Conservation (phyloP, 2,329 filamentous ascomycete genomes). For the Aspergillus sp. region DNA sequence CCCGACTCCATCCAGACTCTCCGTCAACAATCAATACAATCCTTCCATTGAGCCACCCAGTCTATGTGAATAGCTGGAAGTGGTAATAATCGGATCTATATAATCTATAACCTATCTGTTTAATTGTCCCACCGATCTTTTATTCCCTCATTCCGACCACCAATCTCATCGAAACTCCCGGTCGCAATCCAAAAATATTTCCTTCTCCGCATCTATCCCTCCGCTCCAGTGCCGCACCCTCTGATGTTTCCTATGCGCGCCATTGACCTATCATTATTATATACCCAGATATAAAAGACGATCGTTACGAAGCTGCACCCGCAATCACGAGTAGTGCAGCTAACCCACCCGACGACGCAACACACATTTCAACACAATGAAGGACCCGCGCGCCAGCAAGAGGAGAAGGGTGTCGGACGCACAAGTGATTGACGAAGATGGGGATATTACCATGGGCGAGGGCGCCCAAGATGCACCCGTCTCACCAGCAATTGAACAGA, state of each 20-base stretch:
- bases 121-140: too few species aligned
- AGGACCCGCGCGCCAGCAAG: slow-evolving; percentile 38
- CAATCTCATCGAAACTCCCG: background rate
- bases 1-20: slow-evolving; percentile 12
- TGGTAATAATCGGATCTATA: background rate
- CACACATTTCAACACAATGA: slow-evolving; percentile 26
- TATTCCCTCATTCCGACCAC: background rate
- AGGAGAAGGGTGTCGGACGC: slow-evolving; percentile 39
- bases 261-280: background rate
- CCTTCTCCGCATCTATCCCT: slow-evolving; percentile 10
- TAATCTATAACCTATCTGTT: too few species aligned
- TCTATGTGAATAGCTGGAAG: background rate
- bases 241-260: background rate
- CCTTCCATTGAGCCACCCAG: background rate
- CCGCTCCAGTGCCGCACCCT: background rate
- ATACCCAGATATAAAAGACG: background rate
- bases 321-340: background rate
- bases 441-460: slow-evolving; percentile 34
- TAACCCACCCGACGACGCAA: background rate
- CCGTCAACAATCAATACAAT: slow-evolving; percentile 20
- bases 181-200: slow-evolving; percentile 7
- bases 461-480: slow-evolving; percentile 17
- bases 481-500: slow-evolving; percentile 21
- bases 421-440: slow-evolving; percentile 29
- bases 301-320: background rate